Evolutionary conservation across 208 protist species (phyloP), one percentile per base, ranked within the genome.

Genomic region (Acanthamoeba royreba): DNA sequence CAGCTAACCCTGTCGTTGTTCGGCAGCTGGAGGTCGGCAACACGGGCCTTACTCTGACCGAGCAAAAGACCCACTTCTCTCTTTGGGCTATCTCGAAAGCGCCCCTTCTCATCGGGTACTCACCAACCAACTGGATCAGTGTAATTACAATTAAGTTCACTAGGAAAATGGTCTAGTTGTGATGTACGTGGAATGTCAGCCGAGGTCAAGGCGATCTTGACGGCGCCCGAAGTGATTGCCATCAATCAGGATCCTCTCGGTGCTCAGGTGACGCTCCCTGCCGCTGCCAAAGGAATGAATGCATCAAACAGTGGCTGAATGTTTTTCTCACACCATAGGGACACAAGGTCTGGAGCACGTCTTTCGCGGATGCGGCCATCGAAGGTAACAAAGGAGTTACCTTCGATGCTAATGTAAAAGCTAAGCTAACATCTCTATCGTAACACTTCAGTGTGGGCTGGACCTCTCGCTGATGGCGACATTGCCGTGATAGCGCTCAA

Each of bases 201-300:
- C 4, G 69, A 53, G 13, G 94, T 74, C 9, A 46, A 93, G 13
- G 33, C 3, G 9, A 96, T 95, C 22, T 79, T 96, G 49, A 58
- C 81, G 0, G 94, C 91, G 17, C 33, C 43, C 17, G 94, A 97
- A 28, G 94, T 96, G 33, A 96, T 97, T n/a, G 95, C 93, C 11
- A 72, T 97, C 35, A 96, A 95, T 58, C 96, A 96, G 87, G 95
- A 96, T 90, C n/a, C 77, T 31, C 81, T 95, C 42, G 94, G 95
- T 49, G 63, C 19, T 33, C 95, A 96, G 77, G 95, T 83, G 17
- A 5, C 46, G 9, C n/a, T 8, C n/a, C 43, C 5, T 25, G 25
- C 52, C 22, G 2, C 52, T 61, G 5, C 19, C n/a, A n/a, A n/a
- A n/a, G n/a, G n/a, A n/a, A n/a, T n/a, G n/a, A n/a, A 42, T 0